Conservation (phyloP, 768 basidiomycete species). For the Boletus eberwhitei region DNA sequence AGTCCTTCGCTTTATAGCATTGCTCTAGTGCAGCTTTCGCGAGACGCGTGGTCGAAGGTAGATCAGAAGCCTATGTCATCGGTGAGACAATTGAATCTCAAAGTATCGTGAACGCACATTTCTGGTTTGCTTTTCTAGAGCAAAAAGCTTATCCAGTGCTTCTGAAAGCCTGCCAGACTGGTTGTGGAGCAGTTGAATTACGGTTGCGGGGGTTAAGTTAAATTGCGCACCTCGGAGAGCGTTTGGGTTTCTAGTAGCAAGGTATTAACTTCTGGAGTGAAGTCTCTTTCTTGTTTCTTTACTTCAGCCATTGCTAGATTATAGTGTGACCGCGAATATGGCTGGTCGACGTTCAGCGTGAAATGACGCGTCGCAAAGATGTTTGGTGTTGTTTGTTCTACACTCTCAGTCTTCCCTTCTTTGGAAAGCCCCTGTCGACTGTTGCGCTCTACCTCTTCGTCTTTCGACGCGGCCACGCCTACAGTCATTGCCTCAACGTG, state of each 20-base stretch:
- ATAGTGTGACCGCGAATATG: constrained; percentile 39
- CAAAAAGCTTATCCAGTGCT: constrained; percentile 84
- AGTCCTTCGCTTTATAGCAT: constrained; percentile 69
- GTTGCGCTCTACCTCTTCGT: background rate
- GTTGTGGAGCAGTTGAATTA: constrained; percentile 10
- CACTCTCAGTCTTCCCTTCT: constrained; percentile 11
- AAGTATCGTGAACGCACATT: constrained; percentile 57
- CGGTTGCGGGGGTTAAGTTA: background rate
- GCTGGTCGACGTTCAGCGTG: constrained; percentile 28
- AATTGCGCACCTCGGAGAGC: constrained; percentile 62
- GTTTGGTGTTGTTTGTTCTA: constrained; percentile 40
- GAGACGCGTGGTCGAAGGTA: constrained; percentile 84
- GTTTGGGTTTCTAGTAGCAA: constrained; percentile 66
- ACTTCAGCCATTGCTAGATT: constrained; percentile 68
- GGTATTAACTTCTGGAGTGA: constrained; percentile 74
- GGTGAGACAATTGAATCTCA: background rate
- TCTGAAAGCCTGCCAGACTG: constrained; percentile 83
- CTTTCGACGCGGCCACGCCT: background rate
- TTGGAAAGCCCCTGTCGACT: constrained; percentile 22
- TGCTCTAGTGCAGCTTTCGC: constrained; percentile 71
- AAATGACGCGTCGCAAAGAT: constrained; percentile 64
- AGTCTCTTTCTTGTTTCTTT: constrained; percentile 87
- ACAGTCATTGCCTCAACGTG: constrained; percentile 15
- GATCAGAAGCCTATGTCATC: constrained; percentile 78
- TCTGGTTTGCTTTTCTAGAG: constrained; percentile 92